Conservation (phyloP, 2,329 filamentous ascomycete genomes). For the Diaporthe ilicicola region DNA sequence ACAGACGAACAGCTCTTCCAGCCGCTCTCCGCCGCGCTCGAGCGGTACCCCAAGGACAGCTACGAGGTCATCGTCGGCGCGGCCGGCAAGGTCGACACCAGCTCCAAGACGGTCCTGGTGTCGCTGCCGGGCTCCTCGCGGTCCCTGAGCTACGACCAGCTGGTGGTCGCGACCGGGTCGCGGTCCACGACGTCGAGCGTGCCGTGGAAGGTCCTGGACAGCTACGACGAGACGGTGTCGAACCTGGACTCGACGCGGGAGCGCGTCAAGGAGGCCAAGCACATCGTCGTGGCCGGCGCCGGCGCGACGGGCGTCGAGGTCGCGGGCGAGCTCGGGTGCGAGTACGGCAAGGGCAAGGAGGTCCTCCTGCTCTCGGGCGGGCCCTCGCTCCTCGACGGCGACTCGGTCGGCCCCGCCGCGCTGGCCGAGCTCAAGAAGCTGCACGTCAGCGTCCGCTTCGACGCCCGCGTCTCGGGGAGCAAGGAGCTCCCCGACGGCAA, state of each 20-base stretch:
- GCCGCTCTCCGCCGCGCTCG: constrained; percentile 58
- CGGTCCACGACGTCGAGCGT: constrained; percentile 49
- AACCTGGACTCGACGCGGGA: constrained; percentile 51
- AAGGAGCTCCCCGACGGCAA: constrained; percentile 50
- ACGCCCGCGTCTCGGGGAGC: constrained; percentile 50
- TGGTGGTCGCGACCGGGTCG: constrained; percentile 66
- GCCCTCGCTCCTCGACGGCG: constrained; percentile 53
- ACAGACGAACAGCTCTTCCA: constrained; percentile 59
- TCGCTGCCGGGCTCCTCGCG: constrained; percentile 40
- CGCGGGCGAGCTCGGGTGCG: constrained; percentile 62
- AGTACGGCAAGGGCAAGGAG: constrained; percentile 55
- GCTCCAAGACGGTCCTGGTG: constrained; percentile 55
- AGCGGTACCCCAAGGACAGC: constrained; percentile 56
- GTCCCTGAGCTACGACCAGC: constrained; percentile 59
- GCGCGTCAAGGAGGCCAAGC: constrained; percentile 54
- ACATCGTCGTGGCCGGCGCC: constrained; percentile 65
- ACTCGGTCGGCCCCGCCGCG: constrained; percentile 52
- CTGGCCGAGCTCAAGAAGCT: constrained; percentile 61
- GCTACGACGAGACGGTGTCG: constrained; percentile 53
- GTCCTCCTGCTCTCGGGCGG: constrained; percentile 57
- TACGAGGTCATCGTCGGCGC: constrained; percentile 62
- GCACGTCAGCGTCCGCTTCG: constrained; percentile 56
- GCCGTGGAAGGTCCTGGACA: constrained; percentile 62
- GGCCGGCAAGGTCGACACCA: constrained; percentile 51
- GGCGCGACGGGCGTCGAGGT: constrained; percentile 65